Base-by-base conservation (phyloP, 805 yeast species). In the Schizosaccharomyces japonicus region DNA sequence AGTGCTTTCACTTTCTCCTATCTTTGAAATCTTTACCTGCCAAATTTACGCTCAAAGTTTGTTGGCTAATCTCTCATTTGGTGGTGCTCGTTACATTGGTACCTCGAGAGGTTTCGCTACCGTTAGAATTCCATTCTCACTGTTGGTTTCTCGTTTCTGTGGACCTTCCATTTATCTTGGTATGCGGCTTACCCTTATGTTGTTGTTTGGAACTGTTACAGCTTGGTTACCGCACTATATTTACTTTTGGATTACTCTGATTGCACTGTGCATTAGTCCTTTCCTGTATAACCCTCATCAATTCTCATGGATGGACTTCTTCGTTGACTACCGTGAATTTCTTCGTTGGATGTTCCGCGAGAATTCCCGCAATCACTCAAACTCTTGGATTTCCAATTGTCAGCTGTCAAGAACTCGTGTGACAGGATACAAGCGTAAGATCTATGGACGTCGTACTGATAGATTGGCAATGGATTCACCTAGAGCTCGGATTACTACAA, bases 201-300 rank as follows among this genome's bases (percentile, higher is more conserved):
- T 85, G 25, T 54, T 81, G 47, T 84, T 82, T 65, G 80, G 85
- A 5, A 73, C 83, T 0, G 59, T 78, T 5, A 68, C 94, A 0
- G 79, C 81, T 71, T 84, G 96, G 96, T 92, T 82, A 65, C 79
- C 94, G 25, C 81, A 95, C 40, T 69, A 87, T 56, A 65, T 87
- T 53, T 90, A 95, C 95, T 90, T 90, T 75, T 90, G 96, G 95
- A 78, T 90, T 51, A 79, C 94, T 17, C 68, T 84, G 56, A 70
- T 84, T 45, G 81, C 96, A 2, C 71, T 90, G 66, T 72, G 83
- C 66, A 74, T 83, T 56, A 78, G 96, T 45, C 98, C 98, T 58
- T 84, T 87, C 63, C 60, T 90, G 51, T 90, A 83, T 75, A 90
- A 90, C 66, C 98, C 98, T 44, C 95, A 87, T 66, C 96, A 90